Conservation (phyloP, 495 filamentous ascomycete species). For the Geoglossum glabrum region DNA sequence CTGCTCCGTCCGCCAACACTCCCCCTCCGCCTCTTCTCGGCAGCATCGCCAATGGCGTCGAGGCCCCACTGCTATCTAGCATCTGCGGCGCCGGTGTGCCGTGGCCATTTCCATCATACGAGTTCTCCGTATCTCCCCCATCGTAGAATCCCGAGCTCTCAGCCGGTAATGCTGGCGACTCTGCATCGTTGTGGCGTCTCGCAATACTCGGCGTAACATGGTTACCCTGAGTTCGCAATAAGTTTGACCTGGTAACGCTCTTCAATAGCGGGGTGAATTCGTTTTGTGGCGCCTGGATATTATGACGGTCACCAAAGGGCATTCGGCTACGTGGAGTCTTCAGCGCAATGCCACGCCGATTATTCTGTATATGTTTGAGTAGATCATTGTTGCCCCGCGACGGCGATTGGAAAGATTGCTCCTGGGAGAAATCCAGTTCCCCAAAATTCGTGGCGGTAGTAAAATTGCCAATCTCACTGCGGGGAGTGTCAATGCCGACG, state of each 20-base stretch:
- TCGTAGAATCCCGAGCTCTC: conserved; percentile 41
- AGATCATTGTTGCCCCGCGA: conserved; percentile 44
- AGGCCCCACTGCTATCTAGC: conserved; percentile 54
- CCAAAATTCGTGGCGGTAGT: conserved; percentile 52
- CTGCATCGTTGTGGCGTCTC: conserved; percentile 37
- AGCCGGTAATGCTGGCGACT: conserved; percentile 44
- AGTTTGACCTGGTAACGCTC: conserved; percentile 67
- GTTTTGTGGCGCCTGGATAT: conserved; percentile 30
- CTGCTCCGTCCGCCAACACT: conserved; percentile 56
- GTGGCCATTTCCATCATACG: conserved; percentile 30
- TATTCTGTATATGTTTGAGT: conserved; percentile 43
- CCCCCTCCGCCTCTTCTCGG: conserved; percentile 35
- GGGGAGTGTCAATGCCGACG: conserved; percentile 46
- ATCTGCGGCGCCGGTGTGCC: conserved; percentile 48
- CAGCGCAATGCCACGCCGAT: conserved; percentile 35
- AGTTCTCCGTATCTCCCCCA: conserved; percentile 38
- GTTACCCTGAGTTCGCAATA: conserved; percentile 33
- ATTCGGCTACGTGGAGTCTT: conserved; percentile 48
- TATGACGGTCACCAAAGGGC: conserved; percentile 45
- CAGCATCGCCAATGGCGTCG: conserved; percentile 55
- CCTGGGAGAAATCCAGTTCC: conserved; percentile 60
- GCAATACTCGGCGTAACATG: conserved; percentile 51
- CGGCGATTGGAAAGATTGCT: conserved; percentile 71
- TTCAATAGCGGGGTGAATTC: conserved; percentile 92
- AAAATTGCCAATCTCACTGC: conserved; percentile 58